These are phyloP conservation scores for Ogataea populi-albae DNA, from an alignment of 805 yeast species.

Conservation along the genomic window DNA sequence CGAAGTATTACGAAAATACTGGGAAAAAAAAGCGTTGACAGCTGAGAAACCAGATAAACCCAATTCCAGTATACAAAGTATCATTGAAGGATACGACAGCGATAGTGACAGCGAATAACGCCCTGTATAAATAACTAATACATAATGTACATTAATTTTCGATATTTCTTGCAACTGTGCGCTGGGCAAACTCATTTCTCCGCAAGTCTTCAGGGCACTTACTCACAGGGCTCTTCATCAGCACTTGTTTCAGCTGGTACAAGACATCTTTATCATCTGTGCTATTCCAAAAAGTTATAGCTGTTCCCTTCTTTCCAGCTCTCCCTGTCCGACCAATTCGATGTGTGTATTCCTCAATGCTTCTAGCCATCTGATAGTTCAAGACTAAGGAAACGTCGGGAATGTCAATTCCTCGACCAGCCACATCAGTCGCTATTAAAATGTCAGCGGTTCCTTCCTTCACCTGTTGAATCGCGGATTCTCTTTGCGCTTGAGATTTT, in stretches of 20 bases:
- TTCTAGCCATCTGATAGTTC: conserved; percentile 79
- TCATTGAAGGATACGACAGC: conserved; percentile 13
- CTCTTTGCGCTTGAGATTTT: conserved; percentile 81
- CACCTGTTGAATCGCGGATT: conserved; percentile 63
- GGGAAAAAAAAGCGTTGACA: not conserved
- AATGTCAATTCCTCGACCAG: conserved; percentile 95
- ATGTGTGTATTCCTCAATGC: conserved; percentile 83
- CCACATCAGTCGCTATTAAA: conserved; percentile 90
- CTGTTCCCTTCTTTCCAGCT: conserved; percentile 79
- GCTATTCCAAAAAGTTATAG: conserved; percentile 67
- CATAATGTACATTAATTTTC: conserved; percentile 8
- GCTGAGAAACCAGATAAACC: not conserved
- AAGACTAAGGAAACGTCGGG: conserved; percentile 80
- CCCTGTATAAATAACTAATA: not conserved
- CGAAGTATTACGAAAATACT: conserved; percentile 1
- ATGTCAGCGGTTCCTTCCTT: conserved; percentile 54
- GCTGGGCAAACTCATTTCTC: conserved; percentile 20
- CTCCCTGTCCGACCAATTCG: conserved; percentile 96
- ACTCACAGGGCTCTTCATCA: conserved; percentile 39
- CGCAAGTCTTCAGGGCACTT: conserved; percentile 40
- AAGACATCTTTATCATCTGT: conserved; percentile 50
- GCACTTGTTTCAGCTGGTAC: conserved; percentile 47
- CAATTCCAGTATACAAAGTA: not conserved
- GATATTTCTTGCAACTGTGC: conserved; percentile 13
- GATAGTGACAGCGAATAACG: conserved; percentile 5